A percentile compares a stretch with the other conserved stretches of the same genome.
phyloP scores from a whole-genome alignment of 2,329 filamentous ascomycete species.

The Xylariales sp. region DNA sequence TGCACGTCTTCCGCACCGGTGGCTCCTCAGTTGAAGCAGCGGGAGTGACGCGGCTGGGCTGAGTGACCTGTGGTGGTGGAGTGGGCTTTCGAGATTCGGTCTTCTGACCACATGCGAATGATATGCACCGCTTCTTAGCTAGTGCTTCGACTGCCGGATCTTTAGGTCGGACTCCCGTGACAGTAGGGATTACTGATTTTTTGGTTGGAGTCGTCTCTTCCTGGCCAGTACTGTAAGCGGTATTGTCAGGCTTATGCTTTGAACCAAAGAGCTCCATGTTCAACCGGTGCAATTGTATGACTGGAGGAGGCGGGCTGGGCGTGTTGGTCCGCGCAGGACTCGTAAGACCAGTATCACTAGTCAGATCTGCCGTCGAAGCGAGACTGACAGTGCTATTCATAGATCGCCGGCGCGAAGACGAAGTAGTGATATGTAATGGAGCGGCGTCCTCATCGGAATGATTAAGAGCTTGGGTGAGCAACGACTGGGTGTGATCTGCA shows the following conservation, averaged over 20 bases:
- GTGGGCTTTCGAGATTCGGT: slow-evolving; percentile 41
- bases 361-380: slow-evolving; percentile 83
- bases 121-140: slow-evolving; percentile 83
- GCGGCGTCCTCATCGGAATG: slow-evolving; percentile 57
- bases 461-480: slow-evolving; percentile 81
- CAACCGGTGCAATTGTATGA: slow-evolving; percentile 43
- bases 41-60: slow-evolving; percentile 25
- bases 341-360: slow-evolving; percentile 89
- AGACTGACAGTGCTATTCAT: slow-evolving; percentile 77
- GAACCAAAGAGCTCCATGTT: slow-evolving; percentile 22
- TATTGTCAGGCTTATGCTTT: slow-evolving; percentile 20
- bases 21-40: slow-evolving; percentile 30
- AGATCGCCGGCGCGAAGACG: slow-evolving; percentile 51
- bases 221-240: slow-evolving; percentile 19
- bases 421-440: slow-evolving; percentile 29
- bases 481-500: slow-evolving; percentile 64
- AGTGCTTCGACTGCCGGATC: slow-evolving; percentile 59
- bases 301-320: slow-evolving; percentile 78
- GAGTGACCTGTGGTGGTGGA: slow-evolving; percentile 29
- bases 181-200: slow-evolving; percentile 9
- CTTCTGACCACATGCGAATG: slow-evolving; percentile 78
- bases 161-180: slow-evolving; percentile 27
- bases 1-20: slow-evolving; percentile 52
- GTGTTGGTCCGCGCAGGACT: slow-evolving; percentile 85
- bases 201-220: slow-evolving; percentile 15